A percentile compares a stretch with the other conserved stretches of the same genome.
Evolutionary conservation across 78 protist species (phyloP).

Genomic region (Protostelium mycophagum): DNA sequence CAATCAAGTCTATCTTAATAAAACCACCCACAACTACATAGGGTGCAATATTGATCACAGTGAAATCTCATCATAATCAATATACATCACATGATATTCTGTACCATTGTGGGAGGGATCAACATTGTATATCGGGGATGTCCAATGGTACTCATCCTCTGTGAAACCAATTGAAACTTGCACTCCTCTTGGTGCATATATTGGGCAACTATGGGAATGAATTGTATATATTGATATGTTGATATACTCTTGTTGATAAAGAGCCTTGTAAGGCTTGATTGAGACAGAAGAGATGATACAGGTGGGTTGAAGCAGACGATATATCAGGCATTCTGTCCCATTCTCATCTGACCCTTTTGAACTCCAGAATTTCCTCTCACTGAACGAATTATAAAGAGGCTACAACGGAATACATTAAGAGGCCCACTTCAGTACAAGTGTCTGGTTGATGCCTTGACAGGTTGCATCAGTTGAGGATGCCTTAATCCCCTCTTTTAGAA

Average conservation of each 20-base stretch:
- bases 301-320: not conserved
- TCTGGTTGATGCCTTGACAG: not conserved
- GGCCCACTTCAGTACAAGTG: not conserved
- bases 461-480: not conserved
- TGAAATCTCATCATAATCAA: not conserved
- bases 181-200: not conserved
- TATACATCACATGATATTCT: too few species aligned
- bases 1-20: not conserved
- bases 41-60: not conserved
- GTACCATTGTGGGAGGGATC: not conserved
- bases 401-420: not conserved
- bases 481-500: not conserved
- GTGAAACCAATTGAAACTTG: not conserved
- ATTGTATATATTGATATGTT: not conserved
- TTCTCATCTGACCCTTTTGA: not conserved
- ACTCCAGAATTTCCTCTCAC: not conserved
- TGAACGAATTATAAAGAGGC: not conserved
- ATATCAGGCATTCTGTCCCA: not conserved
- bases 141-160: not conserved
- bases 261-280: not conserved
- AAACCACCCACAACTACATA: not conserved
- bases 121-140: not conserved
- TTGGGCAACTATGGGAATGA: not conserved
- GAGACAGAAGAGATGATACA: not conserved
- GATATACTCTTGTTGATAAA: not conserved